Percentiles rank a stretch among this genome's conserved stretches.
Evolutionary conservation across 2,329 filamentous ascomycete genomes (phyloP).

Genomic region (Paraconiothyrium brasiliense): DNA sequence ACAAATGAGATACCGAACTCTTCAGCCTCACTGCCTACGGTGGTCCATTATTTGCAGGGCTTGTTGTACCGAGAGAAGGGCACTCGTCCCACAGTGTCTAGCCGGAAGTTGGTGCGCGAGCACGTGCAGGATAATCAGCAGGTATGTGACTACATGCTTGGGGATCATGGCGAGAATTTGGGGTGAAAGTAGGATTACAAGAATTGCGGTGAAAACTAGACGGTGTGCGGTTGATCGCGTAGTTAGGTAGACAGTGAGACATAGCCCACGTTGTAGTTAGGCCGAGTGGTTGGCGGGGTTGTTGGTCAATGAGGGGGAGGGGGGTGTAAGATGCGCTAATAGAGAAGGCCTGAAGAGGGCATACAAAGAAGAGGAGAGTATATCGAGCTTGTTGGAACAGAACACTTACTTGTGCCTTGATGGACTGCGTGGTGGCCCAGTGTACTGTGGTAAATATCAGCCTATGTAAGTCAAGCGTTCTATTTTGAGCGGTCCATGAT

Average conservation of each 20-base stretch:
- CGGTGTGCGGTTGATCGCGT: slow-evolving; percentile 20
- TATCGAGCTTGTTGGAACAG: neutral
- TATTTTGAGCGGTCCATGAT: no score
- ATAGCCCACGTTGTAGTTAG: slow-evolving; percentile 19
- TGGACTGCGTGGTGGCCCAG: no score
- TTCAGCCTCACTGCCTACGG: neutral
- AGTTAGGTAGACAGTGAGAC: slow-evolving; percentile 19
- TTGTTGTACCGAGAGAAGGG: no score
- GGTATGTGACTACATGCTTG: slow-evolving; percentile 8
- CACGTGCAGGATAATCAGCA: slow-evolving; percentile 17
- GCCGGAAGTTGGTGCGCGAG: slow-evolving; percentile 19
- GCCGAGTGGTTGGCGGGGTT: slow-evolving; percentile 22
- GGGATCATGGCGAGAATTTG: slow-evolving; percentile 21
- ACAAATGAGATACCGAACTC: neutral
- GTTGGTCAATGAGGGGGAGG: slow-evolving; percentile 17
- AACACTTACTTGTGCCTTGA: neutral
- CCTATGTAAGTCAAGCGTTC: no score
- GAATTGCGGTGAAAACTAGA: slow-evolving; percentile 16
- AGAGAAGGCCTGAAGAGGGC: neutral
- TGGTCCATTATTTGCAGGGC: neutral
- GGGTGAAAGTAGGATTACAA: slow-evolving; percentile 19
- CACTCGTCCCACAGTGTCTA: slow-evolving; percentile 18
- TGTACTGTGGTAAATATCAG: no score
- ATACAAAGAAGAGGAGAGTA: neutral
- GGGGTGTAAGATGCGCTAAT: neutral